phyloP scores from a whole-genome alignment of 1,139 yeast species.

The Eremothecium gossypii region DNA sequence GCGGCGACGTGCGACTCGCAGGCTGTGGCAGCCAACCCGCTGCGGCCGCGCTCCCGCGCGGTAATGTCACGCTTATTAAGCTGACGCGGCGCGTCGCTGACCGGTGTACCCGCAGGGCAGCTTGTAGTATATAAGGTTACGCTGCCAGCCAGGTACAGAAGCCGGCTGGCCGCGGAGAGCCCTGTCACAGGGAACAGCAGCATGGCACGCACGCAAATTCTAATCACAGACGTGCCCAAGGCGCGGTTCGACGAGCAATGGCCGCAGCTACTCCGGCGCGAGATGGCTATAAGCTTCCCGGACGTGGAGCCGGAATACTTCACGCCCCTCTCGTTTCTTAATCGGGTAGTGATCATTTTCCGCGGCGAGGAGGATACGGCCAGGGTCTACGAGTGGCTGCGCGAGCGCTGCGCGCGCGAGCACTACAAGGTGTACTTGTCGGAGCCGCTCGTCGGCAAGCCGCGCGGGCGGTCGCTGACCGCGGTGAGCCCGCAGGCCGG shows the following conservation, averaged over 20 bases:
- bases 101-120: too few species aligned
- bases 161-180: too few species aligned
- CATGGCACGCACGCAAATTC: slow-evolving; percentile 18
- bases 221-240: slow-evolving; percentile 27
- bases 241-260: slow-evolving; percentile 18
- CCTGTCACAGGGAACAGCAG: background rate
- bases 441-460: slow-evolving; percentile 20
- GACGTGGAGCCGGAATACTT: slow-evolving; percentile 18
- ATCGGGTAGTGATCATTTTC: slow-evolving; percentile 25
- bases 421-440: slow-evolving; percentile 21
- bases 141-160: too few species aligned
- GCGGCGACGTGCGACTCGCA: too few species aligned
- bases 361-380: slow-evolving; percentile 19
- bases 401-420: slow-evolving; percentile 5
- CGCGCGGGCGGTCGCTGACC: slow-evolving; percentile 17
- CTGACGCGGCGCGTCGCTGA: too few species aligned
- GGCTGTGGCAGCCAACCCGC: too few species aligned
- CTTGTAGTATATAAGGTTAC: too few species aligned
- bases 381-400: slow-evolving; percentile 16
- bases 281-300: slow-evolving; percentile 18
- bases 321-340: slow-evolving; percentile 26
- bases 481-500: slow-evolving; percentile 1
- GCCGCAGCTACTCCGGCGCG: slow-evolving; percentile 21
- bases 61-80: too few species aligned
- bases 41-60: too few species aligned